A percentile compares a stretch with the other conserved stretches of the same genome.
These are phyloP conservation scores for Eimeria necatrix DNA, from an alignment of 169 alveolate genomes.

Conservation along the genomic window DNA sequence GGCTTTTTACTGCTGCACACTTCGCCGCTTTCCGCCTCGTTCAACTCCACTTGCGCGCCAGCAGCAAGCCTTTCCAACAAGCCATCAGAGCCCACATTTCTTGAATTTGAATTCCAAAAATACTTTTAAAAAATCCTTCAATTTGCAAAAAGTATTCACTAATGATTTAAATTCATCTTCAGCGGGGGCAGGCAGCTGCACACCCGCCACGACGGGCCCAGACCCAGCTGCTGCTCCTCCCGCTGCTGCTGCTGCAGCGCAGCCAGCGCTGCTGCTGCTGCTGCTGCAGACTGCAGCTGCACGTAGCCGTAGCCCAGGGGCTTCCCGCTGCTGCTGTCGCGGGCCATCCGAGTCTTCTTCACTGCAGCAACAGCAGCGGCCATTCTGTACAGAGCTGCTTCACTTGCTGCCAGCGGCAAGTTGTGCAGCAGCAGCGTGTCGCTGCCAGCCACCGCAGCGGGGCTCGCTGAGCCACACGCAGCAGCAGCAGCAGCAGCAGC, in stretches of 20 bases:
- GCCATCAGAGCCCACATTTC: too few species aligned
- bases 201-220: too few species aligned
- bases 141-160: too few species aligned
- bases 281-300: neutral
- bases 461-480: neutral
- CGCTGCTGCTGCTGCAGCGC: neutral
- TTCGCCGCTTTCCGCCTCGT: too few species aligned
- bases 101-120: too few species aligned
- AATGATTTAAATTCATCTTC: too few species aligned
- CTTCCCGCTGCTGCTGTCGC: neutral
- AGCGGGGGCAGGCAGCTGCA: neutral
- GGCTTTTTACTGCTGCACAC: too few species aligned
- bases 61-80: too few species aligned
- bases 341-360: neutral
- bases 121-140: too few species aligned
- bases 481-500: too few species aligned
- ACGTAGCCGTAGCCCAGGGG: constrained; percentile 10
- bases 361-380: neutral
- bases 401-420: neutral
- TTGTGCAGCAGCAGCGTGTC: neutral
- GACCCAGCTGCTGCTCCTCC: neutral
- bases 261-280: neutral
- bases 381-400: neutral
- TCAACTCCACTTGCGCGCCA: too few species aligned
- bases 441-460: neutral